Percentiles rank a stretch among this genome's conserved stretches.
Evolutionary conservation across 495 filamentous ascomycete genomes (phyloP).

Genomic region (Melanomma pulvis-pyrius): DNA sequence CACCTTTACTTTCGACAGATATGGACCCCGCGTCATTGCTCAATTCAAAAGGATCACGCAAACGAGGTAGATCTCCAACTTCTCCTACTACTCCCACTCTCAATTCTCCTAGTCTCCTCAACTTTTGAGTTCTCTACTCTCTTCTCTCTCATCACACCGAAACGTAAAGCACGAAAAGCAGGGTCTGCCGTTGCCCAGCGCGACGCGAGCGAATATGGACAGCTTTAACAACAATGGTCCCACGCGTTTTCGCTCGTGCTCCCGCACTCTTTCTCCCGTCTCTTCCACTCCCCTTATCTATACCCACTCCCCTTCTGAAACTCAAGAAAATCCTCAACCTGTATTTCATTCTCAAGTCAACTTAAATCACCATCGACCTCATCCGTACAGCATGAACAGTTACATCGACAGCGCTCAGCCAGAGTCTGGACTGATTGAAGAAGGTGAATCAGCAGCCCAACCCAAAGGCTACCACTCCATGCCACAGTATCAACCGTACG

Average conservation of each 20-base stretch:
- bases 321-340: not conserved
- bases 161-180: not conserved
- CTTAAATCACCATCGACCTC: not conserved
- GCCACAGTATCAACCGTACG: not conserved
- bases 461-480: not conserved
- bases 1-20: not conserved
- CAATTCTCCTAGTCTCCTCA: not conserved
- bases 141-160: not conserved
- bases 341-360: not conserved
- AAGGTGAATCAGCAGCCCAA: not conserved
- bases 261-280: not conserved
- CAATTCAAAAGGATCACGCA: slow-evolving; percentile 34
- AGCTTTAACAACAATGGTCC: not conserved
- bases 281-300: not conserved
- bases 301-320: not conserved
- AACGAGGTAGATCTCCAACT: slow-evolving; percentile 19
- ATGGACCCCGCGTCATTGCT: slow-evolving; percentile 42
- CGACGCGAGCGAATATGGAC: not conserved
- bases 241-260: not conserved
- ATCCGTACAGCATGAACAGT: slow-evolving; percentile 7
- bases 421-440: not conserved
- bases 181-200: not conserved
- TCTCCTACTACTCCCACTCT: slow-evolving; percentile 5
- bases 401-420: not conserved
- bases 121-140: not conserved